Evolutionary conservation across 495 filamentous ascomycete genomes (phyloP).

Genomic region (Neurospora discreta): DNA sequence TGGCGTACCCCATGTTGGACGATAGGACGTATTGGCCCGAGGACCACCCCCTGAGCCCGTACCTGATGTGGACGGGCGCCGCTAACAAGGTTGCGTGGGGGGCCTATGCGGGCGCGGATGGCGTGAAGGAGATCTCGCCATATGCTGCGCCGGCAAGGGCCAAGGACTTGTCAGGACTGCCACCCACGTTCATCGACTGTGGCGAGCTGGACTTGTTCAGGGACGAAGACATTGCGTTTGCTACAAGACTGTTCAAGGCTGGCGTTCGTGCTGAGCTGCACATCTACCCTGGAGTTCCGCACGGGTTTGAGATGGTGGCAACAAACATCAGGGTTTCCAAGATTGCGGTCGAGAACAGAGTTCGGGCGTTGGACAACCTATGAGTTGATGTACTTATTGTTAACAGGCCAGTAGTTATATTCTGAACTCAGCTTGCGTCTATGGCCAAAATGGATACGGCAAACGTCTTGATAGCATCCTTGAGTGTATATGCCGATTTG

Average conservation of each 20-base stretch:
- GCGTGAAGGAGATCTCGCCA: slow-evolving; percentile 8
- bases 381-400: not conserved
- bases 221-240: slow-evolving; percentile 33
- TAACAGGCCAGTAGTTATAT: not conserved
- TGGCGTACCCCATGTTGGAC: slow-evolving; percentile 34
- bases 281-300: slow-evolving; percentile 38
- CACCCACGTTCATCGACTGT: slow-evolving; percentile 26
- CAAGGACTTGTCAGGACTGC: slow-evolving; percentile 21
- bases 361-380: slow-evolving; percentile 6
- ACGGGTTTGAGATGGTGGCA: slow-evolving; percentile 30
- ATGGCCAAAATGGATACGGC: slow-evolving; percentile 3
- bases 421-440: not conserved
- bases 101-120: slow-evolving; percentile 16
- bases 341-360: slow-evolving; percentile 8
- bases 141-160: slow-evolving; percentile 32
- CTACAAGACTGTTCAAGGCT: slow-evolving; percentile 20
- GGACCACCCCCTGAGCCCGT: slow-evolving; percentile 15
- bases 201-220: slow-evolving; percentile 32
- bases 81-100: slow-evolving; percentile 25
- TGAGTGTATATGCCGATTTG: slow-evolving; percentile 44
- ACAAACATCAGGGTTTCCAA: not conserved
- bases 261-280: slow-evolving; percentile 38
- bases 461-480: slow-evolving; percentile 20
- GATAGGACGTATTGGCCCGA: slow-evolving; percentile 19
- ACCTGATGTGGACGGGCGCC: slow-evolving; percentile 24